Conservation (phyloP, 2,329 filamentous ascomycete genomes). For the Ophiostoma australiae region DNA sequence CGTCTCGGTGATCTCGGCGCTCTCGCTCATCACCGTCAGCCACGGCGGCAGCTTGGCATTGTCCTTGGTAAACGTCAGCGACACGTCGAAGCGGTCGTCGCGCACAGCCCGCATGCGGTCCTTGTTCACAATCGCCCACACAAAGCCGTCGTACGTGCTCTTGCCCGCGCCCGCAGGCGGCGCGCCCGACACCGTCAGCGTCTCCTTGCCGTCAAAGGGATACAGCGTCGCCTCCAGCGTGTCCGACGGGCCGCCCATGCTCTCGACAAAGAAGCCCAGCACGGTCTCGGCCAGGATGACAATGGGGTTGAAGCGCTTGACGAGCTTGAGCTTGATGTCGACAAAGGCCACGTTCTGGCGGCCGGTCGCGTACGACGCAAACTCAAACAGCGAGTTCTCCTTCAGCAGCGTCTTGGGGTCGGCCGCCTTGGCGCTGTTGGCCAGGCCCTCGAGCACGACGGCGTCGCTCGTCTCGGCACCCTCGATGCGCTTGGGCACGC, state of each 20-base stretch:
- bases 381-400: conserved; percentile 86
- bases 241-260: conserved; percentile 64
- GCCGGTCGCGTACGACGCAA: conserved; percentile 79
- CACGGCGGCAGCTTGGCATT: conserved; percentile 81
- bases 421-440: conserved; percentile 33
- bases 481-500: conserved; percentile 39
- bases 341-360: conserved; percentile 89
- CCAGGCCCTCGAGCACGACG: conserved; percentile 58
- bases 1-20: conserved; percentile 83
- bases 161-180: conserved; percentile 45
- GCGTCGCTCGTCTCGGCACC: conserved; percentile 47
- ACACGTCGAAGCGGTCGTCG: conserved; percentile 90
- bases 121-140: conserved; percentile 95
- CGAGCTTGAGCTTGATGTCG: conserved; percentile 75
- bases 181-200: conserved; percentile 62
- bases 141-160: conserved; percentile 80
- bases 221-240: conserved; percentile 72
- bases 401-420: conserved; percentile 60
- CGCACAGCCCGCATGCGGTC: conserved; percentile 83
- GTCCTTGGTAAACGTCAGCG: conserved; percentile 89
- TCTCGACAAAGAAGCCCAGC: conserved; percentile 75
- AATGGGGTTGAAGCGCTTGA: conserved; percentile 82
- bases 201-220: conserved; percentile 88
- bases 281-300: conserved; percentile 57
- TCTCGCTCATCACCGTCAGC: conserved; percentile 95